Percentiles rank a stretch among this genome's conserved stretches.
phyloP scores from a whole-genome alignment of 192 early-diverging fungal species.

The Phycomyces nitens region DNA sequence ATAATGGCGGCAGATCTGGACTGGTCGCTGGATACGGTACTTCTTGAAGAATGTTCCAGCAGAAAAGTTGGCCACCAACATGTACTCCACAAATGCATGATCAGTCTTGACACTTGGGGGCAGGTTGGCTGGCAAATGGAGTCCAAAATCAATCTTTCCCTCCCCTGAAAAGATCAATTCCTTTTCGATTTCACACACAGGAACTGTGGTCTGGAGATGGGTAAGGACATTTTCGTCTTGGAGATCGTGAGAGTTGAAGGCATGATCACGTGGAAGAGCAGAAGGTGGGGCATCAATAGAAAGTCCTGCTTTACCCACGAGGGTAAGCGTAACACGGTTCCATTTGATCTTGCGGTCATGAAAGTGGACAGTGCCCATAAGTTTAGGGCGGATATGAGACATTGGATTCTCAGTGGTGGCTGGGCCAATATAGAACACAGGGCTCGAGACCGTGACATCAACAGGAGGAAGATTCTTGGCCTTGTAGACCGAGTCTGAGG shows the following conservation, averaged over 20 bases:
- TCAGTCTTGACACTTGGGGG: constrained; percentile 29
- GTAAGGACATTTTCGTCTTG: constrained; percentile 4
- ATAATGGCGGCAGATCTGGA: constrained; percentile 30
- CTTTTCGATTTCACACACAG: constrained; percentile 35
- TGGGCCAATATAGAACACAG: constrained; percentile 35
- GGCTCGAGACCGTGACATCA: constrained; percentile 7
- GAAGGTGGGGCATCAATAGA: constrained; percentile 18
- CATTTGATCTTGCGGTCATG: constrained; percentile 30
- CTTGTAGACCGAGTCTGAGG: neutral
- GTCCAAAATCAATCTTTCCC: constrained; percentile 28
- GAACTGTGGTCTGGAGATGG: constrained; percentile 14
- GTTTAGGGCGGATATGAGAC: constrained; percentile 29
- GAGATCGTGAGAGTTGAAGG: constrained; percentile 4
- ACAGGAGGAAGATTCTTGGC: constrained; percentile 18
- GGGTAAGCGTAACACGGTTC: constrained; percentile 31
- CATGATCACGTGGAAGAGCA: constrained; percentile 1
- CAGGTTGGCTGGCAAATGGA: constrained; percentile 33
- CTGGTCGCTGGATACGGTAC: constrained; percentile 24
- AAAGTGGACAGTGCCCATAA: constrained; percentile 27
- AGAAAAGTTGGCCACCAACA: constrained; percentile 31
- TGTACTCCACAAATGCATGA: constrained; percentile 32
- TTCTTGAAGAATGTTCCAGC: constrained; percentile 36
- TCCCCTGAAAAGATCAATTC: constrained; percentile 35
- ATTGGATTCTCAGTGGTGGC: constrained; percentile 32
- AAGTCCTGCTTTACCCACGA: constrained; percentile 28